These are phyloP conservation scores for Tuber magnatum DNA, from an alignment of 495 filamentous ascomycete species.

Conservation along the genomic window DNA sequence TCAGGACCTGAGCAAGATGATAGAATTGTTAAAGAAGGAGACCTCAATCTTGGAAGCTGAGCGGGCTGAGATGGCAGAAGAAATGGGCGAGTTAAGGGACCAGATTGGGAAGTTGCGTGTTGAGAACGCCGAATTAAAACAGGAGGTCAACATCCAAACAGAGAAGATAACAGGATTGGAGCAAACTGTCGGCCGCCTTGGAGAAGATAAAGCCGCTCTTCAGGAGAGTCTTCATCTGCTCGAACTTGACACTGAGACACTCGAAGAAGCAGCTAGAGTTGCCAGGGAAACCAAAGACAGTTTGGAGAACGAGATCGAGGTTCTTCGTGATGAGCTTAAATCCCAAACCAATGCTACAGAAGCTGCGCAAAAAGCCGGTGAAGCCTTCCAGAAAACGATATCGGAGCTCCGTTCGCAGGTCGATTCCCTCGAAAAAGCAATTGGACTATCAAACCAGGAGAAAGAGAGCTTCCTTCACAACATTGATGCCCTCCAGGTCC, in stretches of 20 bases:
- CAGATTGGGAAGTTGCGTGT: slow-evolving; percentile 18
- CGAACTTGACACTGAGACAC: slow-evolving; percentile 14
- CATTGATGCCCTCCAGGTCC: slow-evolving; percentile 19
- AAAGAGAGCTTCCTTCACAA: slow-evolving; percentile 22
- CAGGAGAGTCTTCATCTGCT: slow-evolving; percentile 15
- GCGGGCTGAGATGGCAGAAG: slow-evolving; percentile 19
- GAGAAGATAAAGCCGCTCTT: slow-evolving; percentile 25
- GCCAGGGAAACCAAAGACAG: slow-evolving; percentile 14
- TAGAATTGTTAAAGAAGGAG: slow-evolving; percentile 11
- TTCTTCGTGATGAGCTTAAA: slow-evolving; percentile 21
- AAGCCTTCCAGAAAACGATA: slow-evolving; percentile 23
- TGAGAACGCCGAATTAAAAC: slow-evolving; percentile 19
- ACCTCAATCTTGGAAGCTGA: slow-evolving; percentile 14
- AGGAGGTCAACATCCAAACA: slow-evolving; percentile 12
- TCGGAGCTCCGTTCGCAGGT: slow-evolving; percentile 27
- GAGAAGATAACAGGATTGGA: slow-evolving; percentile 16
- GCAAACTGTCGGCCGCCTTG: slow-evolving; percentile 11
- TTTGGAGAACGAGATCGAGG: slow-evolving; percentile 20
- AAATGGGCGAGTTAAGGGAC: slow-evolving; percentile 23
- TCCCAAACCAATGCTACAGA: slow-evolving; percentile 16
- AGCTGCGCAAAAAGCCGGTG: slow-evolving; percentile 14
- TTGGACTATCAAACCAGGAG: slow-evolving; percentile 8
- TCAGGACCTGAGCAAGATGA: slow-evolving; percentile 7
- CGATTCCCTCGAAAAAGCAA: slow-evolving; percentile 17
- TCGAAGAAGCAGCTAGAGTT: slow-evolving; percentile 13